A percentile compares a stretch with the other conserved stretches of the same genome.
Conservation (phyloP, 2,329 filamentous ascomycete species). For the Cadophora malorum region DNA sequence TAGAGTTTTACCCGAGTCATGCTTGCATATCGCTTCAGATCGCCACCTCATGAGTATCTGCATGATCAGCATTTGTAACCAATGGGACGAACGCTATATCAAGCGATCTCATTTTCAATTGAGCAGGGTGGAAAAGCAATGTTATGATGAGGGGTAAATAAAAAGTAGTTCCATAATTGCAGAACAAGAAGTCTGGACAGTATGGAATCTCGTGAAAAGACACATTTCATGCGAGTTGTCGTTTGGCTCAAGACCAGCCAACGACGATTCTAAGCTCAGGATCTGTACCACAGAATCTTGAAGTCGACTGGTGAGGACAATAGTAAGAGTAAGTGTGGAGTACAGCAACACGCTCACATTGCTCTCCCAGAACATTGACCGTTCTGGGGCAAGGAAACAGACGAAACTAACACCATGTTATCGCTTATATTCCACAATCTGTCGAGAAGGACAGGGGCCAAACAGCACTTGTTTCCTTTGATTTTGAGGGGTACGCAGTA, state of each 20-base stretch:
- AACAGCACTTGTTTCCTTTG: not conserved
- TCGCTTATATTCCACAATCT: not conserved
- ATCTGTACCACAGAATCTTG: too few relatives aligned
- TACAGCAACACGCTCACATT: not conserved
- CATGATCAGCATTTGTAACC: not conserved
- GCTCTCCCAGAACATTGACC: not conserved
- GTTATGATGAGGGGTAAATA: not conserved
- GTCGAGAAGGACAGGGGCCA: too few relatives aligned
- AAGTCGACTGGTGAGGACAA: not conserved
- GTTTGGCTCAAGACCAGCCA: too few relatives aligned
- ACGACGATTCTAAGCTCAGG: too few relatives aligned
- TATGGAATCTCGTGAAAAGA: too few relatives aligned
- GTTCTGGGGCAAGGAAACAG: not conserved
- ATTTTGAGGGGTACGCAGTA: not conserved
- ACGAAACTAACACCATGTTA: not conserved
- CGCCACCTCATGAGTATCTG: not conserved
- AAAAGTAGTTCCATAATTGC: too few relatives aligned
- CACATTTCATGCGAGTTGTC: too few relatives aligned
- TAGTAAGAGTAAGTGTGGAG: not conserved
- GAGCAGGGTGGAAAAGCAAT: not conserved
- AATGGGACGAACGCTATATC: not conserved
- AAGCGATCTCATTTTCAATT: not conserved
- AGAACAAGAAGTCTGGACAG: too few relatives aligned
- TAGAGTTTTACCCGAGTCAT: conserved; percentile 6
- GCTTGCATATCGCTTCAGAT: conserved; percentile 4